A percentile compares a stretch with the other conserved stretches of the same genome.
These are phyloP conservation scores for Russula foetens DNA, from an alignment of 768 basidiomycete genomes.

Conservation along the genomic window DNA sequence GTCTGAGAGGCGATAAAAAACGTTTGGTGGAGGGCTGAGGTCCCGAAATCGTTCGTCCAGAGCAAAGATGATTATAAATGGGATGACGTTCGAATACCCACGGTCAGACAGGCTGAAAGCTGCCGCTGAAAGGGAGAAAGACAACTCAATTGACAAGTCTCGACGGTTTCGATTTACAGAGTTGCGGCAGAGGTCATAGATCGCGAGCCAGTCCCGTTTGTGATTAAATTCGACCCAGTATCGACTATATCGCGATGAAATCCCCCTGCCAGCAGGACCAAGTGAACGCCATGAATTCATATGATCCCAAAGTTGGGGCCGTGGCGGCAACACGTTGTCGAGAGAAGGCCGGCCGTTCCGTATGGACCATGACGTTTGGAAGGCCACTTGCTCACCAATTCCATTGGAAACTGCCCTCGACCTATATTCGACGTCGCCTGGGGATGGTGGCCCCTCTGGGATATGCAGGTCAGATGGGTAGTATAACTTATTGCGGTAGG, in stretches of 20 bases:
- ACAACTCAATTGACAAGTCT: neutral
- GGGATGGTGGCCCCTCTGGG: neutral
- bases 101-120: neutral
- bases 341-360: neutral
- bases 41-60: neutral
- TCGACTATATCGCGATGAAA: constrained; percentile 1
- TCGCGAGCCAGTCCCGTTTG: neutral
- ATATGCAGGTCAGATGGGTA: neutral
- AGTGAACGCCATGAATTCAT: neutral
- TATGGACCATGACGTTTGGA: neutral
- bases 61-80: neutral
- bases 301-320: neutral
- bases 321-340: neutral
- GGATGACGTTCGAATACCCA: neutral
- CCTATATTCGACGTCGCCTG: neutral
- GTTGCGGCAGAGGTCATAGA: neutral
- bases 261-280: neutral
- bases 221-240: constrained; percentile 1
- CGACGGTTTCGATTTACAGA: neutral
- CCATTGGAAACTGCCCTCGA: neutral
- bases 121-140: neutral
- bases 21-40: neutral
- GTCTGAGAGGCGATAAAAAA: neutral
- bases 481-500: neutral
- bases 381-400: neutral